Percentiles rank a stretch among this genome's conserved stretches.
These are phyloP conservation scores for Acanthamoeba polyphaga DNA, from an alignment of 208 protist species.

Conservation along the genomic window DNA sequence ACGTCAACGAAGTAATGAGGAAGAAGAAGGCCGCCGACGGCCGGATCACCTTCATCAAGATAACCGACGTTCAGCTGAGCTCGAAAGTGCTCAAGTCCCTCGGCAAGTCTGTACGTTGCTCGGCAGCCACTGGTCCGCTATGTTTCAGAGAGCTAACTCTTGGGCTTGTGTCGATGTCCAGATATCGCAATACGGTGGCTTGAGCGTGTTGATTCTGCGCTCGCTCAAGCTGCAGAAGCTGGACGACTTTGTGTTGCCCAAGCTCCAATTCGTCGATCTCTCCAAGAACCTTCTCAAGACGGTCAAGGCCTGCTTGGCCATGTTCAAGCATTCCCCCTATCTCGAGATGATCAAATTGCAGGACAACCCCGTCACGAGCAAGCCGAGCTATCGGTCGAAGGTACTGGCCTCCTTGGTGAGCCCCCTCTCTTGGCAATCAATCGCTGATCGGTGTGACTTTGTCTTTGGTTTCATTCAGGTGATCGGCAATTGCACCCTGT, in stretches of 20 bases:
- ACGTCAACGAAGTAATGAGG: neutral
- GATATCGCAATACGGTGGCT: conserved; percentile 35
- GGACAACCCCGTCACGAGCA: conserved; percentile 38
- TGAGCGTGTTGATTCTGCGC: conserved; percentile 39
- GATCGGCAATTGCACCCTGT: conserved; percentile 36
- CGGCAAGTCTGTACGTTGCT: conserved; percentile 47
- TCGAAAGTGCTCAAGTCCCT: conserved; percentile 27
- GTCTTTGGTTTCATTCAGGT: neutral
- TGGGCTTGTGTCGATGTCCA: neutral
- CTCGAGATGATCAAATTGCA: conserved; percentile 44
- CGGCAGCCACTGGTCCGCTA: too few species aligned
- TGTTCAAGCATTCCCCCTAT: conserved; percentile 57
- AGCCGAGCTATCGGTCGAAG: conserved; percentile 25
- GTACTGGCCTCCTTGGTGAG: neutral
- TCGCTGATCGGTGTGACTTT: neutral
- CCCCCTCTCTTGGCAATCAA: too few species aligned
- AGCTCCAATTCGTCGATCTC: conserved; percentile 57
- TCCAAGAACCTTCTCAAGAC: conserved; percentile 40
- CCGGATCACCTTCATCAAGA: conserved; percentile 33
- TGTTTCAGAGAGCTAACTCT: neutral
- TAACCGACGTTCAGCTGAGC: neutral
- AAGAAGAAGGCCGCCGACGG: conserved; percentile 61
- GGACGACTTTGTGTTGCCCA: conserved; percentile 56
- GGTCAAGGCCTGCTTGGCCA: conserved; percentile 52
- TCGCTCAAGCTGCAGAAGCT: conserved; percentile 47